Evolutionary conservation across 1,284 basidiomycete species (phyloP).

Genomic region (Xanthoconium separans): DNA sequence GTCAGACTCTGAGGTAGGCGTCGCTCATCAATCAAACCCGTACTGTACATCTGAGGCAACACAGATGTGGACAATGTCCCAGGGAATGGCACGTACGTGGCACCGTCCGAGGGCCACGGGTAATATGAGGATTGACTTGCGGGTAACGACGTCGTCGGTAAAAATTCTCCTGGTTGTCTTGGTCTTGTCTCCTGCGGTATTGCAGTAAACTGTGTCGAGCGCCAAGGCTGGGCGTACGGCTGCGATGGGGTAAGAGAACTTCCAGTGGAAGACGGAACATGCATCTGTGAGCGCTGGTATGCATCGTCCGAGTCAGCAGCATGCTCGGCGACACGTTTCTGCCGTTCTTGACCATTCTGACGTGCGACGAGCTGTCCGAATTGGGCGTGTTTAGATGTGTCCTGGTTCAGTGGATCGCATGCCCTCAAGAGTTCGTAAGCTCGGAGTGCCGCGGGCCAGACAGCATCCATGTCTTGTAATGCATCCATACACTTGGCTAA

Average conservation of each 20-base stretch:
- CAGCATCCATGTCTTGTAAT: slow-evolving; percentile 65
- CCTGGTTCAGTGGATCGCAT: slow-evolving; percentile 49
- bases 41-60: slow-evolving; percentile 69
- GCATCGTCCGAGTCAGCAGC: slow-evolving; percentile 33
- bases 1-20: slow-evolving; percentile 13
- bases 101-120: slow-evolving; percentile 47
- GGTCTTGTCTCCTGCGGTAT: slow-evolving; percentile 28
- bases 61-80: slow-evolving; percentile 60
- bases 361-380: slow-evolving; percentile 23
- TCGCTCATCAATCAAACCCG: slow-evolving; percentile 55
- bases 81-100: slow-evolving; percentile 38
- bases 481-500: slow-evolving; percentile 69
- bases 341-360: slow-evolving; percentile 38
- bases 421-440: slow-evolving; percentile 73
- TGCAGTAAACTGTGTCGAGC: slow-evolving; percentile 23
- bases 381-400: slow-evolving; percentile 14
- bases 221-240: slow-evolving; percentile 31
- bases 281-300: slow-evolving; percentile 30
- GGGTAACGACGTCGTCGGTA: slow-evolving; percentile 8
- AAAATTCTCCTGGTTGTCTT: slow-evolving; percentile 15
- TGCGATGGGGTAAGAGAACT: slow-evolving; percentile 12
- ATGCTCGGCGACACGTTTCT: slow-evolving; percentile 37
- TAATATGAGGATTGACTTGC: slow-evolving; percentile 37
- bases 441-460: slow-evolving; percentile 77
- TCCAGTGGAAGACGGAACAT: slow-evolving; percentile 5